A percentile compares a stretch with the other conserved stretches of the same genome.
These are phyloP conservation scores for Rhizopus sp. DNA, from an alignment of 371 early-diverging fungal genomes.

Conservation along the genomic window DNA sequence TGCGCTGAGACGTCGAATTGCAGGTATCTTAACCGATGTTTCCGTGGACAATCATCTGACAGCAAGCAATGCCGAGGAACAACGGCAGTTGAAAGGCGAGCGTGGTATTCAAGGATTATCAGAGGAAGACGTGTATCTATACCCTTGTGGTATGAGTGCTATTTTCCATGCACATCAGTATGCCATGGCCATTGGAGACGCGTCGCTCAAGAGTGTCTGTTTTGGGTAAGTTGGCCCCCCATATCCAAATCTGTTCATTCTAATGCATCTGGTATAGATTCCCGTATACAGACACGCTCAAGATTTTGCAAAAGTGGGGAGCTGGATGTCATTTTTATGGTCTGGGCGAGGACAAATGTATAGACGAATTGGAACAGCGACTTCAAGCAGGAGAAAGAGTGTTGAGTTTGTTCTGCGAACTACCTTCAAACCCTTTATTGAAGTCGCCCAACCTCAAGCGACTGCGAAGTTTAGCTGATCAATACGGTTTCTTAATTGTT, in stretches of 20 bases:
- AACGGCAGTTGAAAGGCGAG: conserved; percentile 35
- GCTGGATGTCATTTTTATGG: conserved; percentile 87
- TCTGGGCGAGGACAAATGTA: conserved; percentile 71
- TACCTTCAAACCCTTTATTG: conserved; percentile 92
- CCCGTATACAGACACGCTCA: conserved; percentile 93
- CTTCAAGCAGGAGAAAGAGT: conserved; percentile 63
- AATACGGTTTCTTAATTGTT: conserved; percentile 77
- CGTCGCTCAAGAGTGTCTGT: conserved; percentile 75
- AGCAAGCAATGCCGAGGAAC: conserved; percentile 24
- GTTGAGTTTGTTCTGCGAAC: conserved; percentile 86
- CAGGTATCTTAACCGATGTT: conserved; percentile 66
- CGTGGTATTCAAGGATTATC: conserved; percentile 58
- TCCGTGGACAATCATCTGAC: conserved; percentile 29
- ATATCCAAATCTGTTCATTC: neutral
- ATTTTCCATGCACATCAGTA: conserved; percentile 84
- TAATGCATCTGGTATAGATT: no score
- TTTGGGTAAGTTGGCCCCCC: conserved; percentile 73
- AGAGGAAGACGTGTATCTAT: conserved; percentile 84
- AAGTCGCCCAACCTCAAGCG: conserved; percentile 78
- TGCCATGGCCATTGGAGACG: conserved; percentile 51
- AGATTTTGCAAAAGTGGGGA: conserved; percentile 93
- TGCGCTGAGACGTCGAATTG: conserved; percentile 79
- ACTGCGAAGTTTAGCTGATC: conserved; percentile 74
- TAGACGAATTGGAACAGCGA: conserved; percentile 69
- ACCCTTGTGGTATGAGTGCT: conserved; percentile 91